Base-by-base conservation (phyloP, 257 asterid genomes). In the Cinchona pubescens region DNA sequence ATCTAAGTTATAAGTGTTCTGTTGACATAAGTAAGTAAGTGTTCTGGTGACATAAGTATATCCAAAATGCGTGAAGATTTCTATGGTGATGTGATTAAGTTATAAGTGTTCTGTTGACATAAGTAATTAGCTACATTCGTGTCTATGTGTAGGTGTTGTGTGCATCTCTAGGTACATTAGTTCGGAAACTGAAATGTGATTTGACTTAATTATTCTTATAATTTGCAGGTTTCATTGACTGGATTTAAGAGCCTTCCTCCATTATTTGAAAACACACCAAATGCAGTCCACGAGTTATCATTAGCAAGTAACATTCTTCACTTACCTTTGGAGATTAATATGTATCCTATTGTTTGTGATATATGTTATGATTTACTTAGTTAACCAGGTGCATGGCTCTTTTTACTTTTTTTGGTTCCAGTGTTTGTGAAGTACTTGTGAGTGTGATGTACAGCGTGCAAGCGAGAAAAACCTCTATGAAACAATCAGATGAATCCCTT, bases 191-290 rank as follows among this genome's bases (percentile, higher is more conserved):
- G 7, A 18, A 58, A 56, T 49, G 63, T 19, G 14, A 49, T 53
- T 48, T 21, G 23, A 51, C 59, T 12, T 59, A 38, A 2, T 58
- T 76, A 8, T 60, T 30, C 67, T 79, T 63, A 35, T 58, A 46
- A 67, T 67, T 64, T 78, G 72, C 83, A 86, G 90, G 90, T 86
- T 65, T 43, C 61, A 27, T 73, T 87, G 77, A 87, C 87, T 0
- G 79, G 42, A 76, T 83, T 85, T 61, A 87, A 29, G 34, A 87
- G 91, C 68, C 83, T 87, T n/a, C 91, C 91, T 58, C 91, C 91
- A 2, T 67, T 87, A 38, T 87, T 87, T 70, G 85, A 83, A 78
- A 81, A 81, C 60, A 83, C 86, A 0, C 75, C 85, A 27, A 83
- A 81, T 81, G 86, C 87, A 16, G 42, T 76, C 74, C 73, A 71